Percentiles rank a stretch among this genome's conserved stretches.
Conservation (phyloP, 345 rosid genomes). For the Aquilaria yunnanensis region DNA sequence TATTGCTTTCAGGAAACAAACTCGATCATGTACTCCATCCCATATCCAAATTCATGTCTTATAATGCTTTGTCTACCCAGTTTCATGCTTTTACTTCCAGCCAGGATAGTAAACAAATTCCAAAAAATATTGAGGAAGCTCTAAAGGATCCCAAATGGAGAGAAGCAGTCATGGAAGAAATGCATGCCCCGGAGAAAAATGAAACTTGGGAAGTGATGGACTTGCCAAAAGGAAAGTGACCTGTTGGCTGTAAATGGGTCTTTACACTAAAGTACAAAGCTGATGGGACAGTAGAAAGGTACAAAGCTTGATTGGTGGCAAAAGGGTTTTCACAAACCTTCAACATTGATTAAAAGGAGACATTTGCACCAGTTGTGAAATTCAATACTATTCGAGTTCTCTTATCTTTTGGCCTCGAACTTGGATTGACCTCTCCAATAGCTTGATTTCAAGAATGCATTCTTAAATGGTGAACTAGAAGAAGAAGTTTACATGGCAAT, state of each 20-base stretch:
- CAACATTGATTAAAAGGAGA: not conserved
- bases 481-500: too few species aligned
- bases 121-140: not conserved
- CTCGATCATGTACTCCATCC: too few species aligned
- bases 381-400: not conserved
- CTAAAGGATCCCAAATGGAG: not conserved
- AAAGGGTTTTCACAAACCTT: constrained; percentile 1
- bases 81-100: too few species aligned
- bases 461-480: not conserved
- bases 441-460: too few species aligned
- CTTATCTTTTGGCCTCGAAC: not conserved
- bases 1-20: too few species aligned
- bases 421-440: too few species aligned
- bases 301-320: not conserved
- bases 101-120: not conserved
- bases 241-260: not conserved
- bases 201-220: not conserved
- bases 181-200: not conserved
- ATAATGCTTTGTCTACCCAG: too few species aligned
- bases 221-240: not conserved
- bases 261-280: not conserved
- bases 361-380: not conserved
- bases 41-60: too few species aligned
- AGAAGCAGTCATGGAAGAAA: not conserved
- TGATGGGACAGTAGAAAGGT: not conserved